Evolutionary conservation across 2,329 filamentous ascomycete species (phyloP), one percentile per base, ranked within the genome.

Genomic region (Lachnellula occidentalis): DNA sequence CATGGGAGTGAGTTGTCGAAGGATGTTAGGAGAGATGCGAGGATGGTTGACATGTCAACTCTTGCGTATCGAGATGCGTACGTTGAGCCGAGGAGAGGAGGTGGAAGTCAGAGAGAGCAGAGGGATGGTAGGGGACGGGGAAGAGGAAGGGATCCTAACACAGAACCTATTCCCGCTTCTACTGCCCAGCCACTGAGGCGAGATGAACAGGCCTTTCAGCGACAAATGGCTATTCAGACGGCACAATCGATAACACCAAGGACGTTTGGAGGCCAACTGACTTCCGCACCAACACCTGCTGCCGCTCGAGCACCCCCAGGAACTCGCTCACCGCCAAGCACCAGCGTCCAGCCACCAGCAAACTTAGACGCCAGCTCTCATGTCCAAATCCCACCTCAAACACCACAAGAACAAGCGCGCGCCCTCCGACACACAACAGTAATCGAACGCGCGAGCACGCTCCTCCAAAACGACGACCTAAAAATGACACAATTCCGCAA

Each of bases 171-270:
- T 22, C 88, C 90, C 4, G 75, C 81, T 5, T 88, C 87, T 34
- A 90, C 88, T 52, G 87, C 88, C 1, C 90, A 94, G 61, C 86
- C 90, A 1, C 70, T 96, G 67, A 82, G 88, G 48, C 78, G 94
- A 67, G 94, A 95, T 60, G 90, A 97, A 71, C 74, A 96, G 51
- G 92, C 94, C 2, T 95, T 90, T 69, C 92, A 97, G 67, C 80
- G 94, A 49, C 90, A 95, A 66, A 85, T 95, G 78, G 92, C 91
- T 41, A 90, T 97, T 48, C 91, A 95, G 64, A 92, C 86, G 48
- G 86, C 90, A 1, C 90, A 95, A 66, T 90, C 90, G 0, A 80
- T 90, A 0, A 83, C 88, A 0, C 86, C 82, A 45, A 82, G 91
- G 43, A 90, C 84, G 2, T 96, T 96, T 73, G 91, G 92, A 43